Conservation (phyloP, 148 eudicot genomes). For the Drosera capensis region DNA sequence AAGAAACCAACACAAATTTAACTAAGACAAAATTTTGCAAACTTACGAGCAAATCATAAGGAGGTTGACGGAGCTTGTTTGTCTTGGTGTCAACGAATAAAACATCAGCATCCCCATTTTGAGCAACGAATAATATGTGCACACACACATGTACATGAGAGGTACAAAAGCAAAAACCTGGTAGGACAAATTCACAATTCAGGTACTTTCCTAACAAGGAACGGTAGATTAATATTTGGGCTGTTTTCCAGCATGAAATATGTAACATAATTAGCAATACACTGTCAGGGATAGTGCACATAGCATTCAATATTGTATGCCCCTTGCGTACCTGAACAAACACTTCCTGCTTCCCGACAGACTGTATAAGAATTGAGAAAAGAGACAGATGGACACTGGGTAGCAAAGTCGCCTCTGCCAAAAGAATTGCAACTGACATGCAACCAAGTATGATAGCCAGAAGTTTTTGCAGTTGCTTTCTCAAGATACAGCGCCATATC, state of each 20-base stretch:
- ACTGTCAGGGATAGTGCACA: no score
- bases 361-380: constrained; percentile 72
- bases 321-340: constrained; percentile 81
- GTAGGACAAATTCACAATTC: constrained; percentile 6
- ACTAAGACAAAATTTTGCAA: constrained; percentile 8
- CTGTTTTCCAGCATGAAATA: no score
- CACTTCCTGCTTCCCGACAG: constrained; percentile 57
- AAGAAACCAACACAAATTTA: no score
- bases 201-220: no score
- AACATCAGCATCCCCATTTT: constrained; percentile 83
- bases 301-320: no score
- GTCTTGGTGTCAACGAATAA: constrained; percentile 82
- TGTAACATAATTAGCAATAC: no score
- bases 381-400: constrained; percentile 82
- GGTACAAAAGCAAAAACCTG: constrained; percentile 85
- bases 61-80: constrained; percentile 84
- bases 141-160: constrained; percentile 85
- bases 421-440: constrained; percentile 93
- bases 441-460: constrained; percentile 81
- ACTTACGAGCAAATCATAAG: constrained; percentile 97
- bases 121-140: constrained; percentile 80
- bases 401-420: constrained; percentile 90
- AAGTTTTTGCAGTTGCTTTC: constrained; percentile 56
- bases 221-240: no score
- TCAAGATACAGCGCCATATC: constrained; percentile 72